Base-by-base conservation (phyloP, 2,329 filamentous ascomycete genomes). In the Verticillium albo-atrum region DNA sequence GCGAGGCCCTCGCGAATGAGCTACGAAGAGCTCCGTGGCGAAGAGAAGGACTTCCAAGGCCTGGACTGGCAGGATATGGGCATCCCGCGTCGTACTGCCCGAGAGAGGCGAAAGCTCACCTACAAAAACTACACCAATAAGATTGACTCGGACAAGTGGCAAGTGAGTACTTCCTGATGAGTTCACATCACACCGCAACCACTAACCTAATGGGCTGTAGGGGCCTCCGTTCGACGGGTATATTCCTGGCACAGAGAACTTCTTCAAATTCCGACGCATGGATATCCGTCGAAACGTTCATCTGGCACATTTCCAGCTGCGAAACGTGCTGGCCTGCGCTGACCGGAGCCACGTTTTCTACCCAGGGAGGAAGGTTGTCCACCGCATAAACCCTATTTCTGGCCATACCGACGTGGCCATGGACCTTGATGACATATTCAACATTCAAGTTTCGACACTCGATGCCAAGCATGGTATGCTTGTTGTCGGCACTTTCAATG, bases 271-370 rank as follows among this genome's bases (percentile, higher is more conserved):
- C 67, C 78, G 77, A 47, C 77, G 75, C 42, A 86, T 86, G 78
- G 77, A 82, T 61, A 75, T 88, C 50, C 76, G 79, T 53, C 76
- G 75, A 23, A 76, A 85, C 56, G 75, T 85, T 26, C 75, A 79
- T 61, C 71, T 89, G 20, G 76, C 83, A n/a, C 87, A 89, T 71
- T 89, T 89, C 62, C 87, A 89, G 67, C 75, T 89, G 14, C 83
- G 87, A 51, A 87, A 87, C 65, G 75, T 88, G 17, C 72, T 89
- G 23, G 83, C 83, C 2, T 82, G 81, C 65, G 77, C 82, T 5
- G 83, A 82, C 9, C 77, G 80, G 32, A 81, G 79, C 6, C 79
- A 82, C 50, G 77, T 79, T 9, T 89, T 83, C 67, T 89, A 88
- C 65, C 80, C 85, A 3, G 78, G 78, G 35, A 68, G 70, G 47